A percentile compares a stretch with the other conserved stretches of the same genome.
phyloP scores from a whole-genome alignment of 2,329 filamentous ascomycete species.

The Fonsecaea pedrosoi region DNA sequence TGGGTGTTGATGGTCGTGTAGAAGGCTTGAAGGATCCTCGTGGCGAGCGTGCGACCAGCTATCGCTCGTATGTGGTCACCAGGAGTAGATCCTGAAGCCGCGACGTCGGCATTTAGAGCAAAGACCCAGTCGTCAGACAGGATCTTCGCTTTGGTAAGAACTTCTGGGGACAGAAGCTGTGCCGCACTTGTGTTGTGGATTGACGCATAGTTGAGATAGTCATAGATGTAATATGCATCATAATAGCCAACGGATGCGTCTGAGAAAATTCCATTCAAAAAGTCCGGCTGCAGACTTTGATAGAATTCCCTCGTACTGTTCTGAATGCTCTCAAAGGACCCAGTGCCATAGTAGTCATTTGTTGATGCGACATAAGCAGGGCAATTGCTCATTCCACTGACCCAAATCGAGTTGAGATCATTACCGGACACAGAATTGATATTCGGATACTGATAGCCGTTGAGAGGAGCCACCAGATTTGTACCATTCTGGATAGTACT shows the following conservation, averaged over 20 bases:
- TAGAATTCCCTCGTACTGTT: conserved; percentile 55
- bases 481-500: conserved; percentile 58
- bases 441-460: conserved; percentile 64
- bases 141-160: conserved; percentile 41
- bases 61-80: conserved; percentile 47
- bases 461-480: conserved; percentile 55
- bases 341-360: conserved; percentile 51
- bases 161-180: conserved; percentile 42
- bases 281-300: conserved; percentile 50
- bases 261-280: conserved; percentile 53
- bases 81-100: conserved; percentile 30
- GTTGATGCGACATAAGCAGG: conserved; percentile 47
- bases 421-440: conserved; percentile 53
- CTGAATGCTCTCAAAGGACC: conserved; percentile 50
- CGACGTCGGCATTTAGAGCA: conserved; percentile 50
- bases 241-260: conserved; percentile 53
- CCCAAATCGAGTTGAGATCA: conserved; percentile 59
- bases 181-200: conserved; percentile 58
- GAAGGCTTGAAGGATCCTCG: conserved; percentile 49
- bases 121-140: conserved; percentile 59
- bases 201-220: conserved; percentile 63
- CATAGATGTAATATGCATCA: conserved; percentile 62
- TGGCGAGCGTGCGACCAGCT: conserved; percentile 52
- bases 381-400: conserved; percentile 59
- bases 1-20: conserved; percentile 47